Conservation (phyloP, 2,329 filamentous ascomycete species). For the Xylariales sp. region DNA sequence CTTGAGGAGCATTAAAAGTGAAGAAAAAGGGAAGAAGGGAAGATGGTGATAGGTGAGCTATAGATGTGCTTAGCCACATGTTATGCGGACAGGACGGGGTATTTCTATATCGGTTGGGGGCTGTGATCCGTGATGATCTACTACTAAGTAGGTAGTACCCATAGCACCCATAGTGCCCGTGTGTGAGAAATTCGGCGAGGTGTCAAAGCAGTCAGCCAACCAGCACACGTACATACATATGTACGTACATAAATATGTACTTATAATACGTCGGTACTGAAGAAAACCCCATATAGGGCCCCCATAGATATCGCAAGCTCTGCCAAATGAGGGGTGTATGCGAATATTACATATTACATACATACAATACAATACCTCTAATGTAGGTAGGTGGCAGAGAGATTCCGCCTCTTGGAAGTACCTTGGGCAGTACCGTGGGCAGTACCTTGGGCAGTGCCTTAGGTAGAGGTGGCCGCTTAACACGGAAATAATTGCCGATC, state of each 20-base stretch:
- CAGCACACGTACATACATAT: background rate
- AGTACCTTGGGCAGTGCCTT: no score
- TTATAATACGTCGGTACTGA: background rate
- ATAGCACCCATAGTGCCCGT: no score
- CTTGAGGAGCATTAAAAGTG: background rate
- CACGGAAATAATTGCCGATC: slow-evolving; percentile 24
- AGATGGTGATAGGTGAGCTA: slow-evolving; percentile 11
- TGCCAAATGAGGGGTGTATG: background rate
- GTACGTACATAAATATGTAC: no score
- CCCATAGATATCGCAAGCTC: background rate
- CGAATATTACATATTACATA: no score
- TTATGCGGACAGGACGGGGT: slow-evolving; percentile 4
- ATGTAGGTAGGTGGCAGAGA: no score
- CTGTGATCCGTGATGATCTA: background rate
- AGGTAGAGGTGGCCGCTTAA: slow-evolving; percentile 11
- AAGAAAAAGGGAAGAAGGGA: background rate
- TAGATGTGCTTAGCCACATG: slow-evolving; percentile 26
- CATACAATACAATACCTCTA: background rate
- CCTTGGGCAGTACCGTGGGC: no score
- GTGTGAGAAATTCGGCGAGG: no score
- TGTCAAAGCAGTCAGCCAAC: background rate
- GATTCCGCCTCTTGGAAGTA: slow-evolving; percentile 4
- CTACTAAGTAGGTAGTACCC: no score
- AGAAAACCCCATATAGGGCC: background rate
- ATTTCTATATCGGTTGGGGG: slow-evolving; percentile 10